Evolutionary conservation across 148 eudicot species (phyloP), one percentile per base, ranked within the genome.

Genomic region (Fagopyrum tataricum): DNA sequence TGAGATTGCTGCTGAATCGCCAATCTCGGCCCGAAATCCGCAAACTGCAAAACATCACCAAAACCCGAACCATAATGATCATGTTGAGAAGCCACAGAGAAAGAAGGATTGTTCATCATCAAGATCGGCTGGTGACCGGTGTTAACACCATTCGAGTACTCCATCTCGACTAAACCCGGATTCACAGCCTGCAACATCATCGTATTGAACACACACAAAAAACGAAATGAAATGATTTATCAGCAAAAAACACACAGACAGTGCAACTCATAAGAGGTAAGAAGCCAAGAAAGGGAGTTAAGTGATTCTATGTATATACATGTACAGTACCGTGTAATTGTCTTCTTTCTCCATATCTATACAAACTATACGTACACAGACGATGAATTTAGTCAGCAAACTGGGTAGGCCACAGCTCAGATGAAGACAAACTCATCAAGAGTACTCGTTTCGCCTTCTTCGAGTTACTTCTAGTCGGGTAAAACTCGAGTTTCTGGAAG

Each of bases 11-110:
- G 86, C 18, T 84, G 79, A 42, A 90, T 72, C 4, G 81, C 91
- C 75, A 92, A 76, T 71, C 86, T 92, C 0, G 96, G 93, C n/a
- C 98, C 96, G 47, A 90, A 90, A 80, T 92, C 93, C 0, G 96
- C 91, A 76, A 93, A 90, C 73, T 89, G 96, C 90, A 89, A 90
- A 70, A 89, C 94, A 80, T 93, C 98, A 0, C 90, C 91, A 59
- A 90, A 90, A 53, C 92, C 88, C 79, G 90, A 10, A 20, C 20
- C 56, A 8, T 58, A 58, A 23, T 58, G 66, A 58, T 58, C 66
- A 8, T 58, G 40, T 58, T 58, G 66, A 58, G 56, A 7, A 31
- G 2, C 37, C 17, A 7, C 21, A 2, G 56, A 17, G 6, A 52
- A 52, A 4, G 56, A 20, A 52, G 66, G 66, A 23, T 23, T 58